Evolutionary conservation across 192 early-diverging fungal genomes (phyloP), one percentile per base, ranked within the genome.

Genomic region (Geosiphon pyriformis): DNA sequence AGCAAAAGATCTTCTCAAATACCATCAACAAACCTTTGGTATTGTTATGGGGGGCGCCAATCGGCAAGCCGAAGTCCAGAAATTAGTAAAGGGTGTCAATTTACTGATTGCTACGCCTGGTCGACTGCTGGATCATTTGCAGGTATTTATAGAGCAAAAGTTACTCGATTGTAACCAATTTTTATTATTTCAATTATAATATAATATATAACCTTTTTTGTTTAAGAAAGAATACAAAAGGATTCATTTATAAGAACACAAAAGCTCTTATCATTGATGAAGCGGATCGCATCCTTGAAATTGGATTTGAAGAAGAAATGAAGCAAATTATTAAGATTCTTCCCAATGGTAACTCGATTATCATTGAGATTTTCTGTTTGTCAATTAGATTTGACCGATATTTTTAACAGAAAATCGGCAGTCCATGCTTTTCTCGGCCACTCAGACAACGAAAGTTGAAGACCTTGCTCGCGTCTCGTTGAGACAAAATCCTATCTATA

Each of bases 231-330:
- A 98, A 96, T 81, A 98, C 95, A 4, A 92, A 92, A 72, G 92
- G 91, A 17, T 98, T 98, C 73, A 83, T 95, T 18, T 92, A 85
- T 74, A 94, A 94, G 78, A 97, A 97, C 74, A 79, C 96, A 37
- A 94, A 96, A 78, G 87, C 90, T 18, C 81, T 98, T 68, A 84
- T 95, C 30, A 92, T 95, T 70, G 95, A 97, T 76, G 97, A 99
- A 76, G 97, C 97, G 22, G 97, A 99, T 69, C 92, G 96, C 66
- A 98, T 98, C 76, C 78, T 98, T 73, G 94, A 98, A 76, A 91
- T 92, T 73, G 96, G 96, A 52, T 98, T 99, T 76, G 96, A 99
- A 76, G 92, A 94, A 57, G 95, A 99, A 78, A 98, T 98, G 95
- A 92, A 91, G 69, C 90, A 94, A 69, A 98, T 99, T 65, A 85